Conservation (phyloP, 2,329 filamentous ascomycete species). For the Stylonectria norvegica region DNA sequence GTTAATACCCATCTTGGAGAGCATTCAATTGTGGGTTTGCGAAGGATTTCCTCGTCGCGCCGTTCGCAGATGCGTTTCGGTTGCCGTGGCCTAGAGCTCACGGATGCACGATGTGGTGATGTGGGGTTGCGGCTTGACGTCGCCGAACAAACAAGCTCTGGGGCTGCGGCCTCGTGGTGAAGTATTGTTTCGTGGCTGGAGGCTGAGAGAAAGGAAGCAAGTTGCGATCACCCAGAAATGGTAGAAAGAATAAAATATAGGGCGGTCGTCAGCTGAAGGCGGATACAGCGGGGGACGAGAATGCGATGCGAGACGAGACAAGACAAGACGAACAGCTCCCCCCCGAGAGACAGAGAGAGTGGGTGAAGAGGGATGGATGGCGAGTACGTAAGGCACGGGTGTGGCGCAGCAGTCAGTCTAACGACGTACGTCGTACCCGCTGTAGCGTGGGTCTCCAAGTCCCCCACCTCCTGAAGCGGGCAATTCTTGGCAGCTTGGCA, state of each 20-base stretch:
- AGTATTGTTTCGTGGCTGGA: not conserved
- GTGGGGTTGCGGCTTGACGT: not conserved
- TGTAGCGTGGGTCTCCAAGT: not conserved
- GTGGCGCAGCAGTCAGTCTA: conserved; percentile 13
- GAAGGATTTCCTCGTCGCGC: not conserved
- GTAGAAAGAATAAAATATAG: not conserved
- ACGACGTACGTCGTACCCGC: not conserved
- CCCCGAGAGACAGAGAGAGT: not conserved
- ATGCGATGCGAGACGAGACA: not conserved
- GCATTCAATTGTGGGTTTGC: conserved; percentile 4
- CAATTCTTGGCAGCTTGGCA: not conserved
- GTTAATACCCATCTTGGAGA: conserved; percentile 55
- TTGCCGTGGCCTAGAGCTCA: not conserved
- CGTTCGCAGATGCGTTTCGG: not conserved
- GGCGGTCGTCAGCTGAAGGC: not conserved
- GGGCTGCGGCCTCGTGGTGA: not conserved
- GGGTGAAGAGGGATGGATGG: not conserved
- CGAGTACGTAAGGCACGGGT: conserved; percentile 2
- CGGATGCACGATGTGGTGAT: not conserved
- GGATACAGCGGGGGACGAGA: not conserved
- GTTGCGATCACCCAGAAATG: not conserved
- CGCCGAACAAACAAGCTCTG: not conserved
- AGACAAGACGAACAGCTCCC: not conserved
- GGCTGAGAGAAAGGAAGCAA: not conserved
- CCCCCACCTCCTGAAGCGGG: not conserved